Percentiles rank a stretch among this genome's conserved stretches.
These are phyloP conservation scores for Periconia sp. DNA, from an alignment of 2,329 filamentous ascomycete genomes.

Conservation along the genomic window DNA sequence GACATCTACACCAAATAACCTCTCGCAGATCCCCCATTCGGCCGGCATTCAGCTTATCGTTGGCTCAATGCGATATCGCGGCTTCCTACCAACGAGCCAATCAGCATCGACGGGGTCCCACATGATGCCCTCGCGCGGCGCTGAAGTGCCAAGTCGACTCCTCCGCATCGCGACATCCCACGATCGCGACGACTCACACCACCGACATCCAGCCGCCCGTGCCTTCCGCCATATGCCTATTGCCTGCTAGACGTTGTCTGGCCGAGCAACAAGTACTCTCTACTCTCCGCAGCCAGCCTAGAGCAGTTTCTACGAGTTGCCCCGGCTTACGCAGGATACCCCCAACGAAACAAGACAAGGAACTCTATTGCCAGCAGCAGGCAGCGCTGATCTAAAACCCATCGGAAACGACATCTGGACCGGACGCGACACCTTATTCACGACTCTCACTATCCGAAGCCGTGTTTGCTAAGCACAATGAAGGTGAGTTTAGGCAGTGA, in stretches of 20 bases:
- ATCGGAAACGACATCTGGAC: constrained; percentile 4
- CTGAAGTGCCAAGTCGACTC: constrained; percentile 24
- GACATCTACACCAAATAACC: constrained; percentile 9
- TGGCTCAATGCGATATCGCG: constrained; percentile 29
- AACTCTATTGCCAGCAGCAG: constrained; percentile 26
- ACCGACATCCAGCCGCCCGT: constrained; percentile 5
- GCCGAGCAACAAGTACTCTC: constrained; percentile 44
- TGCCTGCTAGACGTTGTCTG: constrained; percentile 49
- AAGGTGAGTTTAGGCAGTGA: constrained; percentile 40
- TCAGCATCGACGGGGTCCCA: constrained; percentile 25
- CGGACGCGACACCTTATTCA: constrained; percentile 13
- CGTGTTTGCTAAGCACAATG: constrained; percentile 33
- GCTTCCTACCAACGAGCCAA: constrained; percentile 22
- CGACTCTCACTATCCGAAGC: constrained; percentile 4
- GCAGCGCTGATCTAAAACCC: constrained; percentile 22
- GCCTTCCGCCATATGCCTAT: constrained; percentile 28
- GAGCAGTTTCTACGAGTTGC: constrained; percentile 47
- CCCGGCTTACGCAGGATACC: constrained; percentile 42
- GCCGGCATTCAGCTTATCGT: constrained; percentile 29
- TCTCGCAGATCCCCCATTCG: constrained; percentile 30
- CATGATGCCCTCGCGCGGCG: constrained; percentile 34
- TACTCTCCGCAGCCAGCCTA: constrained; percentile 51
- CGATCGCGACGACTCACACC: constrained; percentile 23
- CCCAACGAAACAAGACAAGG: constrained; percentile 42
- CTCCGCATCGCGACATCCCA: constrained; percentile 24